Evolutionary conservation across 495 filamentous ascomycete genomes (phyloP), one percentile per base, ranked within the genome.

Genomic region (Penicillium soppii): DNA sequence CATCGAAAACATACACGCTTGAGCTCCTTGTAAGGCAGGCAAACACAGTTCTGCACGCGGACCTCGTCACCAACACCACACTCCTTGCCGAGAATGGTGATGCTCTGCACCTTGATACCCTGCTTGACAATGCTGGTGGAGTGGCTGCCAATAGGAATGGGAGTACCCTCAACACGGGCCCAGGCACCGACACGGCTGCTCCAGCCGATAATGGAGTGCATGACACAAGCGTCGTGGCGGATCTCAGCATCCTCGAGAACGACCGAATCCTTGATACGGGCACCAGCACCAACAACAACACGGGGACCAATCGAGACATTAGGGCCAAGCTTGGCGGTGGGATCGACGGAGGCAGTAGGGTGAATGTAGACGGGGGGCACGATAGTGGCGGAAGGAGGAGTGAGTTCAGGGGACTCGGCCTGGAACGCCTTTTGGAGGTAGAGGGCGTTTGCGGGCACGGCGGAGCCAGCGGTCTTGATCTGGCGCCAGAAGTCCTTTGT

Each of bases 401-500:
- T 85, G 38, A 99, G 86, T 71, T 96, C 92, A 20, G 84, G 75
- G 2, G 91, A 92, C 52, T 83, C 84, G 20, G 77, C 80, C 71
- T 97, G 95, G 74, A 86, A 87, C 5, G 94, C 95, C 76, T 97
- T 92, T 66, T 92, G 90, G 33, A 99, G 83, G 74, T 99, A 99
- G 2, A 99, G 84, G 1, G 94, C 95, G 65, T 99, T 97, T 51
- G 94, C 94, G 8, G 94, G 95, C 48, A 99, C 91, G 42, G 94
- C 94, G 17, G 94, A 97, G 33, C 95, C 95, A 41, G 94, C 94
- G 5, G 95, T 96, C 82, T 99, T 99, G 81, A 99, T 97, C 79
- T 99, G 94, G 48, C 94, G 92, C 94, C 94, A 99, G 75, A 99
- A 99, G 65, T 96, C 94, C 74, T 96, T 95, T 37, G 94, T 97